Evolutionary conservation across 495 filamentous ascomycete genomes (phyloP), one percentile per base, ranked within the genome.

Genomic region (Penicillium nucicola): DNA sequence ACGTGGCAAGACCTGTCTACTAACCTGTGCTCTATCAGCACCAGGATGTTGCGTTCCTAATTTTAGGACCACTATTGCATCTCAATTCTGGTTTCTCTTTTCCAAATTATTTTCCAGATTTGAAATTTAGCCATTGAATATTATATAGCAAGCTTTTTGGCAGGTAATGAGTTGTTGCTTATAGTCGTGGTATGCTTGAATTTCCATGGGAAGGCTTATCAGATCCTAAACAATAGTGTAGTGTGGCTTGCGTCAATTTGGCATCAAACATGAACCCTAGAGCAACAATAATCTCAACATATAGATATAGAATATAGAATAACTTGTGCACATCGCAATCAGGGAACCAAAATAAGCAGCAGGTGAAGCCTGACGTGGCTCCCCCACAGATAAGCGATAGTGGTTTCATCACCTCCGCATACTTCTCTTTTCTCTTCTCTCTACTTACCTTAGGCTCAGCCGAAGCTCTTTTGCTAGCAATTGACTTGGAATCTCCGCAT

Each of bases 401-500:
- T 12, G 36, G 8, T 28, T 17, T 40, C 17, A 31, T 47, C 37
- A 42, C 37, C 36, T 50, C 46, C 36, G 28, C 36, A 40, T 39
- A 20, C 36, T 20, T 23, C 43, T 40, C 45, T 20, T 36, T 13
- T 36, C 11, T 36, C 9, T 37, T 37, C 28, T 34, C 38, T 9
- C 10, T 18, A 14, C 34, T 36, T 18, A 14, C 12, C 17, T 33
- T 34, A 28, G 35, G 36, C 42, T 18, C 33, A 18, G 10, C 17
- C 6, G 2, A 32, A 15, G 25, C 7, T 48, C 35, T 4, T n/a
- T 32, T 28, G 23, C 48, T 53, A 42, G 13, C 48, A 48, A 55
- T 67, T 59, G 43, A 51, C 22, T 53, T 17, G 14, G 51, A 48
- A 54, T 62, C 39, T 50, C 57, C 45, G 52, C 49, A 67, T 66